A percentile compares a stretch with the other conserved stretches of the same genome.
Conservation (phyloP, 2,329 filamentous ascomycete species). For the Trichoderma afroharzianum region DNA sequence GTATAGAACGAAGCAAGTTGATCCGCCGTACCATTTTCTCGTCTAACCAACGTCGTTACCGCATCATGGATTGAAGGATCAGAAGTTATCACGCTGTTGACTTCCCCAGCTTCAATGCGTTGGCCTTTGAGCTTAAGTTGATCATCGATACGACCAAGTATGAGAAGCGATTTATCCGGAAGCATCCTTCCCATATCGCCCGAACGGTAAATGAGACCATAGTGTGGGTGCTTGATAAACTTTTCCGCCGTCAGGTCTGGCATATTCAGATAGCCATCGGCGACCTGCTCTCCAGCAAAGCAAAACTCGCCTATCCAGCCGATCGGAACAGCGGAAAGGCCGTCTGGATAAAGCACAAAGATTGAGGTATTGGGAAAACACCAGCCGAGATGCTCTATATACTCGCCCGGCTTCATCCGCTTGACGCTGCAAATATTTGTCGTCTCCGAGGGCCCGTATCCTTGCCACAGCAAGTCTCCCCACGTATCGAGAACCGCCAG, state of each 20-base stretch:
- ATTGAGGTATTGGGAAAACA: slow-evolving; percentile 73
- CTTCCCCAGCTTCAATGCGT: slow-evolving; percentile 73
- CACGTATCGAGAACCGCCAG: slow-evolving; percentile 66
- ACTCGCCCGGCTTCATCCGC: slow-evolving; percentile 53
- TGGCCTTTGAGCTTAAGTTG: slow-evolving; percentile 82
- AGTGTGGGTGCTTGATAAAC: slow-evolving; percentile 64
- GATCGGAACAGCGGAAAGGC: slow-evolving; percentile 55
- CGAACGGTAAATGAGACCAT: slow-evolving; percentile 74
- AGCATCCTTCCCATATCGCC: slow-evolving; percentile 81
- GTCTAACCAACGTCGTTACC: slow-evolving; percentile 56
- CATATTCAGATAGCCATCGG: slow-evolving; percentile 67
- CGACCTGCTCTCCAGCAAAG: slow-evolving; percentile 81
- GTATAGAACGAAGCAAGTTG: slow-evolving; percentile 70
- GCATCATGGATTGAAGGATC: slow-evolving; percentile 56
- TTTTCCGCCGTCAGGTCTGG: slow-evolving; percentile 59
- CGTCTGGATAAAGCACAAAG: slow-evolving; percentile 53
- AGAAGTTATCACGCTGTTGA: slow-evolving; percentile 59
- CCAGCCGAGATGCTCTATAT: slow-evolving; percentile 72
- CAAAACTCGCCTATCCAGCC: slow-evolving; percentile 80
- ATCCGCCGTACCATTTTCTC: slow-evolving; percentile 37
- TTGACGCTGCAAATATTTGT: slow-evolving; percentile 84
- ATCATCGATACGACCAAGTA: slow-evolving; percentile 70
- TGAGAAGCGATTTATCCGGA: slow-evolving; percentile 69
- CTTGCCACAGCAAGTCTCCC: slow-evolving; percentile 69
- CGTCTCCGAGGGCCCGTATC: slow-evolving; percentile 80